Evolutionary conservation across 257 asterid species (phyloP).

Genomic region (Solanum tarapatanum): DNA sequence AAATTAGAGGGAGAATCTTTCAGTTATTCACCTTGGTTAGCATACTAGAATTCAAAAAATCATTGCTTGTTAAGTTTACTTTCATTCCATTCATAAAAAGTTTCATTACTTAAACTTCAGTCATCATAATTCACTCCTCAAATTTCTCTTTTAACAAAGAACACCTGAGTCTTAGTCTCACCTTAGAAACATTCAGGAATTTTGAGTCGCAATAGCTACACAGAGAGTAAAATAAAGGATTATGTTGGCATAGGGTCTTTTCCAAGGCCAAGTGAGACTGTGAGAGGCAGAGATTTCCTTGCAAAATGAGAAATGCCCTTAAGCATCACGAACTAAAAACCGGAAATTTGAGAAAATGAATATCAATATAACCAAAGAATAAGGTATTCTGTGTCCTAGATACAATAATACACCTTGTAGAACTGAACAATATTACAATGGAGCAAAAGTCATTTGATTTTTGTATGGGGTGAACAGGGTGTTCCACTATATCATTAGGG

Average conservation of each 20-base stretch:
- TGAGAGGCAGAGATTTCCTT: not conserved
- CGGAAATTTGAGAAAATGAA: not conserved
- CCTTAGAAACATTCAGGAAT: not conserved
- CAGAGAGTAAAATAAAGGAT: not conserved
- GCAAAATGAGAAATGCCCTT: not conserved
- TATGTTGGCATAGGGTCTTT: not conserved
- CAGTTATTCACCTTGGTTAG: not conserved
- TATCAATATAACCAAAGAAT: not conserved
- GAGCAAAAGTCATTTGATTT: not conserved
- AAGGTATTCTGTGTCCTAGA: conserved; percentile 1
- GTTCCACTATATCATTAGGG: not conserved
- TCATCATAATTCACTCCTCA: not conserved
- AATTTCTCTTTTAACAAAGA: not conserved
- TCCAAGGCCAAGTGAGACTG: not conserved
- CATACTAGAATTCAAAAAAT: not conserved
- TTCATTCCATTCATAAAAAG: not conserved
- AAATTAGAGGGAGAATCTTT: not conserved
- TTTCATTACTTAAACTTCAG: not conserved
- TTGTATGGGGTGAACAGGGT: not conserved
- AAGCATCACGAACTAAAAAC: not conserved
- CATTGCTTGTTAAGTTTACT: not conserved
- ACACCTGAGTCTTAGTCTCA: not conserved
- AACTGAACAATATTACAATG: not conserved
- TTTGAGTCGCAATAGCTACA: not conserved
- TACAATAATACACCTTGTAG: not conserved